Evolutionary conservation across 2,329 filamentous ascomycete genomes (phyloP).

Genomic region (Claviceps sp.): DNA sequence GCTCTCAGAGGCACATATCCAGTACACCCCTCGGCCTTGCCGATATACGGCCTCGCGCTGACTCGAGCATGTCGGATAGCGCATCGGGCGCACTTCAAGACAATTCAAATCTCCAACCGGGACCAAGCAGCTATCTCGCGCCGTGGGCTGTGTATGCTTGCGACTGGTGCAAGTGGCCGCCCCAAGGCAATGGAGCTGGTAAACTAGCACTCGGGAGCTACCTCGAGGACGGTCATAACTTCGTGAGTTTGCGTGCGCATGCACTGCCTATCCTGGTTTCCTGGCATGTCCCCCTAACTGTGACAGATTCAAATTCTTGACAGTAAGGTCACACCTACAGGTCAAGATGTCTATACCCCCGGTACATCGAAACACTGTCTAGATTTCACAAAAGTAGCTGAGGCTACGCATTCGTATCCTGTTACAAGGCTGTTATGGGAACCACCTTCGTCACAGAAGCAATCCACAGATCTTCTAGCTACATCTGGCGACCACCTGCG

Average conservation of each 20-base stretch:
- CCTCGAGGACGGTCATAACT: conserved; percentile 95
- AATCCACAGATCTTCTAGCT: conserved; percentile 85
- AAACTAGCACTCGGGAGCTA: conserved; percentile 95
- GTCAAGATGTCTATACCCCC: conserved; percentile 53
- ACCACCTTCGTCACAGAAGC: conserved; percentile 85
- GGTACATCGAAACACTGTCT: conserved; percentile 62
- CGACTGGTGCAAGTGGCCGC: conserved; percentile 98
- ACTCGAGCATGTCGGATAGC: conserved; percentile 66
- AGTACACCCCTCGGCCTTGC: conserved; percentile 84
- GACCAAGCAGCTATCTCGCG: conserved; percentile 85
- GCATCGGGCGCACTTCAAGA: conserved; percentile 53
- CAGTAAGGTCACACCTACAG: conserved; percentile 61
- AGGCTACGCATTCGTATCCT: conserved; percentile 95
- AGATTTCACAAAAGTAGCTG: conserved; percentile 86
- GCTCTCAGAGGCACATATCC: conserved; percentile 50
- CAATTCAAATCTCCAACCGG: conserved; percentile 46
- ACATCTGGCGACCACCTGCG: conserved; percentile 91
- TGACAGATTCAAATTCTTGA: conserved; percentile 90
- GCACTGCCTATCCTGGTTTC: not conserved
- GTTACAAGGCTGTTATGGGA: conserved; percentile 95
- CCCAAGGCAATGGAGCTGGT: conserved; percentile 66
- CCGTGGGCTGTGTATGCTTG: conserved; percentile 95
- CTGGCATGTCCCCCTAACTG: conserved; percentile 3
- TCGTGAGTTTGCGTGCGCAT: conserved; percentile 41
- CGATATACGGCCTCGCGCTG: conserved; percentile 78